Percentiles rank a stretch among this genome's conserved stretches.
Evolutionary conservation across 2,329 filamentous ascomycete species (phyloP).

Genomic region (Colletotrichum somersetense): DNA sequence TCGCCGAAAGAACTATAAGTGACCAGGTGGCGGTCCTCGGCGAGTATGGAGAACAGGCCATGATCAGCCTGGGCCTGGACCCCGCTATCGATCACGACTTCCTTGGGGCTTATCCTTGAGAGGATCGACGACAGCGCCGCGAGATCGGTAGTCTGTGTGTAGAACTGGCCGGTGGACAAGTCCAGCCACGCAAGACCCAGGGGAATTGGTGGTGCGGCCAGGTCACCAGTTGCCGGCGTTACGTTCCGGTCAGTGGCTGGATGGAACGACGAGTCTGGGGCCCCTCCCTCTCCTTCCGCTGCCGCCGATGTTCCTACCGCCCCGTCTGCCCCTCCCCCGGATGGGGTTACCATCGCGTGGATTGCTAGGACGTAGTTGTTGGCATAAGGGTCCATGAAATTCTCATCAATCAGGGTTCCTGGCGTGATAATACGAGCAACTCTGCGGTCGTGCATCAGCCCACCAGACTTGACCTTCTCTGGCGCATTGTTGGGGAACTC

Average conservation of each 20-base stretch:
- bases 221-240: conserved; percentile 25
- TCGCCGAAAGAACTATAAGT: conserved; percentile 73
- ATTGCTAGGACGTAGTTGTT: conserved; percentile 94
- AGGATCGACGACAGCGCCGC: conserved; percentile 82
- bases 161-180: conserved; percentile 94
- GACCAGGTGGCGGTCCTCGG: conserved; percentile 80
- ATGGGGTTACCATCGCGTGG: conserved; percentile 59
- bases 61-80: conserved; percentile 70
- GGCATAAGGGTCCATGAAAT: conserved; percentile 93
- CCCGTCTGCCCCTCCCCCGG: not conserved
- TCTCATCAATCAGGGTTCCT: conserved; percentile 96
- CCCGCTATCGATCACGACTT: conserved; percentile 82
- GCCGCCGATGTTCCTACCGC: not conserved
- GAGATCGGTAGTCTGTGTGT: conserved; percentile 81
- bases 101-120: conserved; percentile 84
- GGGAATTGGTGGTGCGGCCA: conserved; percentile 47
- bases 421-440: conserved; percentile 92
- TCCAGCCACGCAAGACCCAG: conserved; percentile 94
- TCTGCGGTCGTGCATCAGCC: conserved; percentile 84
- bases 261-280: conserved; percentile 25
- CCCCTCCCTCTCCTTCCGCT: conserved; percentile 1
- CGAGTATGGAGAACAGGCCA: conserved; percentile 74
- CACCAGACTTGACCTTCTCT: conserved; percentile 79
- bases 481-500: conserved; percentile 84
- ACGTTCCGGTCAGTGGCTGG: conserved; percentile 29